Base-by-base conservation (phyloP, 2,329 filamentous ascomycete genomes). In the Fusarium sp. region DNA sequence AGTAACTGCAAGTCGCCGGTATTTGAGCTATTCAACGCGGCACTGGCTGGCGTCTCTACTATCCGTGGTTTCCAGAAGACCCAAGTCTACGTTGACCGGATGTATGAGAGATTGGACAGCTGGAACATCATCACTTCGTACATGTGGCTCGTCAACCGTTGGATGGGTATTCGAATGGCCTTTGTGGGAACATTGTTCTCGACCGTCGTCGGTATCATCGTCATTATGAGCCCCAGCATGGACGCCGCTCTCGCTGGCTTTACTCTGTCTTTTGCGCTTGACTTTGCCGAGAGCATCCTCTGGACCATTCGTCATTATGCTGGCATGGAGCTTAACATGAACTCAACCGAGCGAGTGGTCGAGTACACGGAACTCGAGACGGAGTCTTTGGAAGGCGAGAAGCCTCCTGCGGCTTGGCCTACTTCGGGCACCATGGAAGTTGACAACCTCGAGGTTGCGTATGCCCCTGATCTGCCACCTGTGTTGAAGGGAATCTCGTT, bases 11-110 rank as follows among this genome's bases (percentile, higher is more conserved):
- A 94, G 81, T 93, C 91, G 0, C 94, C 94, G 0, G 90, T 96
- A 1, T 95, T 94, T 75, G 93, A 96, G 79, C 91, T 94, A 70
- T 95, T 96, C 76, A 92, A 91, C 12, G 91, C 92, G 1, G 90
- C 92, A 0, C 87, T 96, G 11, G 88, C 89, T 0, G 94, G 94
- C 6, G 89, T 96, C 20, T 86, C 90, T 2, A 95, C 93, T 0
- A 94, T 96, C 61, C 90, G 94, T 14, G 92, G 92, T 0, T 96
- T 93, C 74, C 90, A 90, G 72, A 94, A 94, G 83, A 84, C 86
- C 0, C 85, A 90, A 22, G 86, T 87, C 1, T 96, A 94, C 72
- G 84, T 93, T 53, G 85, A 91, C 12, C 87, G 90, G 64, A 95
- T 96, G 91, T 92, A 92, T 79, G 79, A 81, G 56, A 89, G 88